These are phyloP conservation scores for Meredithiella fracta DNA, from an alignment of 2,329 filamentous ascomycete genomes.

Conservation along the genomic window DNA sequence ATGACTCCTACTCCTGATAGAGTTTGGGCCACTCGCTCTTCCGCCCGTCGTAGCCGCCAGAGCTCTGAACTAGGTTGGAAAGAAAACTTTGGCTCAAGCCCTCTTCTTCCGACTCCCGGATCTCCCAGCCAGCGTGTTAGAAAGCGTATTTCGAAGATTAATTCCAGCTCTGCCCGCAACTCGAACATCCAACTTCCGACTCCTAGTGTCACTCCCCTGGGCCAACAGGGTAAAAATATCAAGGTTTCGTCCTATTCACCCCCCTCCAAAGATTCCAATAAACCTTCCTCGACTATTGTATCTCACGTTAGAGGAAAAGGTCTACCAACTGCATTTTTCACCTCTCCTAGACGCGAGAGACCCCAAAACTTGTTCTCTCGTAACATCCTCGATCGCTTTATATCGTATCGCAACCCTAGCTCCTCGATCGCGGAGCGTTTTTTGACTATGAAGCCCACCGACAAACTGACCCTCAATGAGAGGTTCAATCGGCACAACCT, in stretches of 20 bases:
- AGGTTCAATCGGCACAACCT: constrained; percentile 1
- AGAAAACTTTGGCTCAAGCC: constrained; percentile 9
- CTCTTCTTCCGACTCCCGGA: background rate
- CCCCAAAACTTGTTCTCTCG: background rate
- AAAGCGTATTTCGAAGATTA: background rate
- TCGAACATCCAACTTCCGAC: background rate
- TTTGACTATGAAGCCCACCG: background rate
- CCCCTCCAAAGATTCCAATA: background rate
- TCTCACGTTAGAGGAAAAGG: background rate
- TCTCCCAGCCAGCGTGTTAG: background rate
- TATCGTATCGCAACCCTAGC: constrained; percentile 6
- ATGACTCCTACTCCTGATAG: background rate
- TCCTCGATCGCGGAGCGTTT: constrained; percentile 9
- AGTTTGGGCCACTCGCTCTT: background rate
- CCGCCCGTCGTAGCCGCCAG: constrained; percentile 2
- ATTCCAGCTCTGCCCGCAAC: background rate
- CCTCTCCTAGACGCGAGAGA: background rate
- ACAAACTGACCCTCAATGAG: constrained; percentile 5
- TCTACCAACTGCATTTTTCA: constrained; percentile 6
- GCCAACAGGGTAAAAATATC: background rate
- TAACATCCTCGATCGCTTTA: constrained; percentile 10
- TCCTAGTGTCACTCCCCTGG: background rate
- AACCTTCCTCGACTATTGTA: background rate
- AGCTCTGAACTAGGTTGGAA: constrained; percentile 9
- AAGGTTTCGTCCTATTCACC: background rate